These are phyloP conservation scores for Sugiyamaella smithiae DNA, from an alignment of 805 yeast species.

Conservation along the genomic window DNA sequence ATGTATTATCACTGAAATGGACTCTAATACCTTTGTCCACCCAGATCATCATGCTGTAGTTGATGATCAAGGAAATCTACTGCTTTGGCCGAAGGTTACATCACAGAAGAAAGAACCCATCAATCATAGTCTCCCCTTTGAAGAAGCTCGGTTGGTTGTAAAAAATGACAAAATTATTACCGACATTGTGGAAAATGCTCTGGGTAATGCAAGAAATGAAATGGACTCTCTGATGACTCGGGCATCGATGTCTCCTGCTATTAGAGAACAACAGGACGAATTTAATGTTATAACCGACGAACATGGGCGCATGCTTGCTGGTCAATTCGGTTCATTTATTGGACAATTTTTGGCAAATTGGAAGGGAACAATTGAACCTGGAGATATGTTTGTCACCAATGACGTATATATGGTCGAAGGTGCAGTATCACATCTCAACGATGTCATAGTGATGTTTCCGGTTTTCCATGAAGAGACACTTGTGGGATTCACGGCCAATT, in stretches of 20 bases:
- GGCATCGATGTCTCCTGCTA: neutral
- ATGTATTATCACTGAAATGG: neutral
- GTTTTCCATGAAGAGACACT: neutral
- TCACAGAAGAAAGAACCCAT: neutral
- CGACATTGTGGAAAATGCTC: neutral
- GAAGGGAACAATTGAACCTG: neutral
- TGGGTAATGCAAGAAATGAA: neutral
- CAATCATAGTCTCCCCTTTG: neutral
- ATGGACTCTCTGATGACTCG: neutral
- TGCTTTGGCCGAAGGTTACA: neutral
- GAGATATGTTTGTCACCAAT: neutral
- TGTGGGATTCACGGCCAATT: neutral
- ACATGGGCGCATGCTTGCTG: neutral
- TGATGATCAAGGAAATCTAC: neutral
- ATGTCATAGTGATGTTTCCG: neutral
- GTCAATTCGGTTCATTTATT: neutral
- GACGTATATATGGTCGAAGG: neutral
- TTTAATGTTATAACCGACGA: neutral
- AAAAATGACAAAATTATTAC: neutral
- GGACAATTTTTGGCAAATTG: neutral
- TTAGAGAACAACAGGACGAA: neutral
- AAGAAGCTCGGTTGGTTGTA: neutral
- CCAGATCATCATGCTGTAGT: neutral
- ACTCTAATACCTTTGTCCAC: neutral
- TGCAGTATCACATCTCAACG: neutral